phyloP scores from a whole-genome alignment of 2,329 filamentous ascomycete species.

The Escovopsis sp. region DNA sequence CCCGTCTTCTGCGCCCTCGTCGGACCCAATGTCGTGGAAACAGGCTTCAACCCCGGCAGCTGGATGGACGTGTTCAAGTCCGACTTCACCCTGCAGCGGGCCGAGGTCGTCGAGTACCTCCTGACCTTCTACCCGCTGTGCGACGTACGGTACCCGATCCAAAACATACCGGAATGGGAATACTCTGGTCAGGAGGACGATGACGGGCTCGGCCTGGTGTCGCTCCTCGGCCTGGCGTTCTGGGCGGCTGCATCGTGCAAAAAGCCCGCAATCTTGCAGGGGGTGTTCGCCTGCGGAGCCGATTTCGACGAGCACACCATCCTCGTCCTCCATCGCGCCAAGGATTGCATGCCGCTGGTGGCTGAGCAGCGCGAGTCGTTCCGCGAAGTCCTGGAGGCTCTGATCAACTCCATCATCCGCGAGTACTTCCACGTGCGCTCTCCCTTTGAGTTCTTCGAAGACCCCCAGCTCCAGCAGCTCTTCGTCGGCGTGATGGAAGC shows the following conservation, averaged over 20 bases:
- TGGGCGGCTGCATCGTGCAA: slow-evolving; percentile 13
- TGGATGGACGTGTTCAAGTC: slow-evolving; percentile 10
- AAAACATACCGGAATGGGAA: background rate
- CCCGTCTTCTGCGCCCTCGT: slow-evolving; percentile 22
- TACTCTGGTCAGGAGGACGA: no score
- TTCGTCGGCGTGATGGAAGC: no score
- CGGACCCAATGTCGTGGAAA: slow-evolving; percentile 15
- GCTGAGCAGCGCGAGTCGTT: no score
- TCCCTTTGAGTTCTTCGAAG: no score
- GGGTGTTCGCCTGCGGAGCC: slow-evolving; percentile 7
- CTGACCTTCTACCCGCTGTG: slow-evolving; percentile 11
- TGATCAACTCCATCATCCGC: no score
- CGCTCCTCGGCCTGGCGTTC: slow-evolving; percentile 12
- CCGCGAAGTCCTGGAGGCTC: no score
- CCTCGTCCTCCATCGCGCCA: slow-evolving; percentile 4
- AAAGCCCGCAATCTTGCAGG: slow-evolving; percentile 13
- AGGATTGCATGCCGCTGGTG: no score
- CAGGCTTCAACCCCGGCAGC: slow-evolving; percentile 8
- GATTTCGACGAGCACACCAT: slow-evolving; percentile 9
- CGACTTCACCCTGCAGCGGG: slow-evolving; percentile 6
- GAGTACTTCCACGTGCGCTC: no score
- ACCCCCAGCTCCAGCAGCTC: no score
- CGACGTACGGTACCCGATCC: slow-evolving; percentile 4
- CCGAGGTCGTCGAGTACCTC: slow-evolving; percentile 11
- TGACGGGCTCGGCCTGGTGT: slow-evolving; percentile 1